Base-by-base conservation (phyloP, 225 moss, liverwort and hornwort species). In the Sphagnum tenellum region DNA sequence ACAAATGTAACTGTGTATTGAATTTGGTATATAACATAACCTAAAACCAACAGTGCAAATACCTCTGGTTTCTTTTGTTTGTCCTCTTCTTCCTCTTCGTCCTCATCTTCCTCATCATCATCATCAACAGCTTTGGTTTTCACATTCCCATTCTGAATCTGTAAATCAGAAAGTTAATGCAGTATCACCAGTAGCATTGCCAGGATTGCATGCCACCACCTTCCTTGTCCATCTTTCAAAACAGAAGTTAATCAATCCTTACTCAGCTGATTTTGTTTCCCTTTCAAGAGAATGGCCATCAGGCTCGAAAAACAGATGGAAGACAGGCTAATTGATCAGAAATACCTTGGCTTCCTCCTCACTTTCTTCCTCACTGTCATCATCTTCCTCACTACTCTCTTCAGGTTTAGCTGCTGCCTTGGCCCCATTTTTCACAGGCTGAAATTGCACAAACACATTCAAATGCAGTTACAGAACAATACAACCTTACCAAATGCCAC, bases 321-420 rank as follows among this genome's bases (percentile, higher is more conserved):
- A 58, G 13, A 58, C 57, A 58, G n/a, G 57, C 44, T 58, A 58
- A 2, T 9, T 13, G 2, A 70, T 64, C 3, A 82, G 55, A 29
- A 3, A n/a, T 59, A 86, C 88, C 72, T 77, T 70, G 0, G 56
- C 70, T 54, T 83, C 73, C 58, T 86, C 81, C 5, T 78, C 81
- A 60, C 77, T 77, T 44, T 82, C 86, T 53, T 84, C 89, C 12
- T 80, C 89, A 13, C 76, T 81, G 3, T 81, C 85, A 12, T 88
- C 86, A 3, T 85, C 87, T 12, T 84, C 84, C 2, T 85, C 85
- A 12, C 78, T 77, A 0, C 77, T 76, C 5, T 71, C 77, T 2
- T 74, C 76, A 6, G 14, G 68, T 60, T 78, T 66, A 0, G 65
- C 74, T 14, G 64, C 68, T 10, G 59, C 66, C 52, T 67, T 69